These are phyloP conservation scores for Scolecobasidium constrictum DNA, from an alignment of 2,329 filamentous ascomycete species.

Conservation along the genomic window DNA sequence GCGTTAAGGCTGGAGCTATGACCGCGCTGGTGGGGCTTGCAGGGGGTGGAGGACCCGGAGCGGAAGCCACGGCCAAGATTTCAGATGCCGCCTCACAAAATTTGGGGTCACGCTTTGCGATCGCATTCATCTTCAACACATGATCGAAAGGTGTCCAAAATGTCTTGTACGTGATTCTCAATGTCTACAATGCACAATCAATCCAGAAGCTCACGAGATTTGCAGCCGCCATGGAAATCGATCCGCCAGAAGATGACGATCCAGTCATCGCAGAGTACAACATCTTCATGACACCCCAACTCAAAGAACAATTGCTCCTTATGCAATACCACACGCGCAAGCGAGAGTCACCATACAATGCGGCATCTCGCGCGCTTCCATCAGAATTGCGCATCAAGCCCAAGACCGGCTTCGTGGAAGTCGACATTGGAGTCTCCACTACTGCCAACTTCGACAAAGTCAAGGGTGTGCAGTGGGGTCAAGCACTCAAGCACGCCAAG, in stretches of 20 bases:
- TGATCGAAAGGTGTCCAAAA: conserved; percentile 10
- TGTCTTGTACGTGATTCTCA: conserved; percentile 12
- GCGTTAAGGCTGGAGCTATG: not conserved
- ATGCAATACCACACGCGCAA: conserved; percentile 81
- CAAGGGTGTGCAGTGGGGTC: conserved; percentile 75
- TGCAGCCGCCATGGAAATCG: not conserved
- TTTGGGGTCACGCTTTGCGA: not conserved
- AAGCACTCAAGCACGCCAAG: conserved; percentile 50
- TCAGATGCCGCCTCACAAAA: too few species aligned
- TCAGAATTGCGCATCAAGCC: conserved; percentile 73
- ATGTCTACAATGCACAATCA: not conserved
- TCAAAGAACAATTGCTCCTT: conserved; percentile 50
- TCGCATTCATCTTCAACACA: not conserved
- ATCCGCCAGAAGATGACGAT: conserved; percentile 26
- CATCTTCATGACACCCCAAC: conserved; percentile 69
- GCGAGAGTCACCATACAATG: conserved; percentile 51
- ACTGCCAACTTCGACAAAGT: conserved; percentile 67
- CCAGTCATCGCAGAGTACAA: conserved; percentile 53
- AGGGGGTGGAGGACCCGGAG: too few species aligned
- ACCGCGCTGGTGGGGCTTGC: not conserved
- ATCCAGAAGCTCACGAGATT: not conserved
- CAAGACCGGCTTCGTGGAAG: conserved; percentile 71
- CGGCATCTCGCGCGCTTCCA: conserved; percentile 45
- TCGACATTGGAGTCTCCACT: conserved; percentile 78
- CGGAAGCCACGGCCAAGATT: not conserved